Base-by-base conservation (phyloP, 1,284 basidiomycete genomes). In the Cryptococcus sp. region DNA sequence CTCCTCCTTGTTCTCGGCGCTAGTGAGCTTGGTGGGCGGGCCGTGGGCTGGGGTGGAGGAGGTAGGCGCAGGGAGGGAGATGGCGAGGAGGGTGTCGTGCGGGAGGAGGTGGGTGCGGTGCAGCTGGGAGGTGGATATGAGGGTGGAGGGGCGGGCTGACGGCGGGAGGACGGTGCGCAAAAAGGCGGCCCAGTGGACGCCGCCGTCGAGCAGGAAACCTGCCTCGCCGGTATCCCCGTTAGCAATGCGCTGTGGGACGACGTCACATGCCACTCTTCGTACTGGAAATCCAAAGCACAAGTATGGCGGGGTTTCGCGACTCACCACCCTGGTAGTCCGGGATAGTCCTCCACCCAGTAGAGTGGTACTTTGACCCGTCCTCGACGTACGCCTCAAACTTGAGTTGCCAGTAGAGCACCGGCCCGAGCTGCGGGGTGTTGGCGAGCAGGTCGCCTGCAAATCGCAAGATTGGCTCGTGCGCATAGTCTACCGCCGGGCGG, bases 281-380 rank as follows among this genome's bases (percentile, higher is more conserved):
- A n/a, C n/a, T n/a, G n/a, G n/a, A n/a, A n/a, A n/a, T n/a, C n/a
- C n/a, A n/a, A n/a, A n/a, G n/a, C n/a, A n/a, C 38, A 39, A 11
- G 2, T 28, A 23, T 33, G 20, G 13, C 18, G 12, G 24, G 15
- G 16, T 24, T 7, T 23, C n/a, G 24, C 7, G 35, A 65, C 65
- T 57, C 52, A 43, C 88, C 88, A 36, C 89, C 88, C 79, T 91
- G 88, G 69, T 90, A 90, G 84, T 89, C 72, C n/a, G 89, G 88
- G 52, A 88, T 78, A 2, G 86, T 89, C 46, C 89, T 80, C 89
- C 88, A 91, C 28, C 85, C 82, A 0, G 88, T 90, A 47, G 87
- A 86, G 73, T 89, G 89, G 80, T 84, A 91, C 68, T 86, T 85
- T 33, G 81, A 83, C 18, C 82, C 81, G 65, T 83, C 79, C 61